Evolutionary conservation across 2,329 filamentous ascomycete species (phyloP).

Genomic region (Penicillium sclerotigenum): DNA sequence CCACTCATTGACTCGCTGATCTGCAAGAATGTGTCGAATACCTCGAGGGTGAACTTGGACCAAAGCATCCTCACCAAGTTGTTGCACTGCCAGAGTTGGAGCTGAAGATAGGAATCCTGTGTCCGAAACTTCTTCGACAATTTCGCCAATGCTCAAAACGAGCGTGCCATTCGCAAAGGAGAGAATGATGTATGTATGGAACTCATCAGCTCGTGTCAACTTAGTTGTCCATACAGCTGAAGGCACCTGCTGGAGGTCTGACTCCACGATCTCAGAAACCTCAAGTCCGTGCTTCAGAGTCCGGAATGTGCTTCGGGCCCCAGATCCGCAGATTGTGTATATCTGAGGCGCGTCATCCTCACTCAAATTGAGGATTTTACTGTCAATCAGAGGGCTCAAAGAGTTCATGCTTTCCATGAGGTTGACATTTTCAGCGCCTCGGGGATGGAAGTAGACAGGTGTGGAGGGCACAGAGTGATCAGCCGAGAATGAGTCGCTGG

Average conservation of each 20-base stretch:
- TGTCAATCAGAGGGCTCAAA: constrained; percentile 87
- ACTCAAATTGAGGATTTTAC: constrained; percentile 85
- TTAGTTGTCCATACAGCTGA: constrained; percentile 96
- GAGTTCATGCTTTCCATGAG: constrained; percentile 81
- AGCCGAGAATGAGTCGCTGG: constrained; percentile 75
- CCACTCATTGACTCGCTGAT: constrained; percentile 84
- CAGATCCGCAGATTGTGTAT: constrained; percentile 85
- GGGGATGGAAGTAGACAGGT: constrained; percentile 80
- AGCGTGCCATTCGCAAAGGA: constrained; percentile 87
- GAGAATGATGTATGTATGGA: constrained; percentile 92
- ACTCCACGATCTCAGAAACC: constrained; percentile 93
- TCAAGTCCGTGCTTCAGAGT: constrained; percentile 90
- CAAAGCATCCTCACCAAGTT: constrained; percentile 87
- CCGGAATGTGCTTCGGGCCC: constrained; percentile 84
- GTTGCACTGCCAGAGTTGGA: constrained; percentile 85
- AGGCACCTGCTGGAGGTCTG: constrained; percentile 82
- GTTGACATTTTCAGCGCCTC: constrained; percentile 75
- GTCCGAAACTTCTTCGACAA: constrained; percentile 91
- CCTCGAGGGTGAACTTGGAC: constrained; percentile 96
- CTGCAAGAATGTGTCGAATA: constrained; percentile 80
- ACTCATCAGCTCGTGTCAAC: constrained; percentile 73
- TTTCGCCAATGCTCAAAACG: constrained; percentile 92
- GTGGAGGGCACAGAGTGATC: constrained; percentile 70
- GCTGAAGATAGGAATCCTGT: constrained; percentile 88
- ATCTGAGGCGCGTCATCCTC: constrained; percentile 95